phyloP scores from a whole-genome alignment of 1,284 basidiomycete species.

The Ustilago esculenta region DNA sequence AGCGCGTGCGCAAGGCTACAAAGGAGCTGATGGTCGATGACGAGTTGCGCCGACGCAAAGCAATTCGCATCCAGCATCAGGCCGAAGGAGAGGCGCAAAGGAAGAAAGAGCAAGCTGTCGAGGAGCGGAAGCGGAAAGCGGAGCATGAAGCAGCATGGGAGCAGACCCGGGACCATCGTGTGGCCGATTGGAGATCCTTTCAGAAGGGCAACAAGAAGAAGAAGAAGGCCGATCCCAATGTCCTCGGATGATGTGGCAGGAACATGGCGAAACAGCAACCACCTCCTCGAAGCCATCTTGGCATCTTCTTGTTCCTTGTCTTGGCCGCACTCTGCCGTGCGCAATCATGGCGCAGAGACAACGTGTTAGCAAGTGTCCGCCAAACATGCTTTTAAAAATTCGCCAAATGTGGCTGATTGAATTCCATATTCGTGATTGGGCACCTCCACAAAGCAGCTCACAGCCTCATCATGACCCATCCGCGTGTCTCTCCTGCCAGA shows the following conservation, averaged over 20 bases:
- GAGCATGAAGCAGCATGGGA: conserved; percentile 72
- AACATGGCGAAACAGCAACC: neutral
- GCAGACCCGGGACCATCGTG: conserved; percentile 66
- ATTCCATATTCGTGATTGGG: too few species aligned
- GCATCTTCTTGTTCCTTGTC: too few species aligned
- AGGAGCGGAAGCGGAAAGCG: conserved; percentile 63
- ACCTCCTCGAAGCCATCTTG: neutral
- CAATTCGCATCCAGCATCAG: conserved; percentile 70
- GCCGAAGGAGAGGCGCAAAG: conserved; percentile 72
- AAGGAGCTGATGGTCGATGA: conserved; percentile 72
- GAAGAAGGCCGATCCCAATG: conserved; percentile 52
- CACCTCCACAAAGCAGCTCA: too few species aligned
- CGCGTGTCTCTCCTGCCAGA: too few species aligned
- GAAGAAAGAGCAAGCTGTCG: conserved; percentile 69
- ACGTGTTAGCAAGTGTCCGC: too few species aligned
- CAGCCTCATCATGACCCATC: too few species aligned
- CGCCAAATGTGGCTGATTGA: too few species aligned
- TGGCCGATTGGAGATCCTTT: conserved; percentile 62
- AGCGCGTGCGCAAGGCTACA: conserved; percentile 69
- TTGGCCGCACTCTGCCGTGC: too few species aligned
- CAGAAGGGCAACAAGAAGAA: conserved; percentile 59
- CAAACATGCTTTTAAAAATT: too few species aligned
- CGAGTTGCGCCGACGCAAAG: conserved; percentile 69
- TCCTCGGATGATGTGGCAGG: conserved; percentile 42
- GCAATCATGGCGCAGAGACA: too few species aligned